These are phyloP conservation scores for Blastomyces parvus DNA, from an alignment of 2,329 filamentous ascomycete genomes.

Conservation along the genomic window DNA sequence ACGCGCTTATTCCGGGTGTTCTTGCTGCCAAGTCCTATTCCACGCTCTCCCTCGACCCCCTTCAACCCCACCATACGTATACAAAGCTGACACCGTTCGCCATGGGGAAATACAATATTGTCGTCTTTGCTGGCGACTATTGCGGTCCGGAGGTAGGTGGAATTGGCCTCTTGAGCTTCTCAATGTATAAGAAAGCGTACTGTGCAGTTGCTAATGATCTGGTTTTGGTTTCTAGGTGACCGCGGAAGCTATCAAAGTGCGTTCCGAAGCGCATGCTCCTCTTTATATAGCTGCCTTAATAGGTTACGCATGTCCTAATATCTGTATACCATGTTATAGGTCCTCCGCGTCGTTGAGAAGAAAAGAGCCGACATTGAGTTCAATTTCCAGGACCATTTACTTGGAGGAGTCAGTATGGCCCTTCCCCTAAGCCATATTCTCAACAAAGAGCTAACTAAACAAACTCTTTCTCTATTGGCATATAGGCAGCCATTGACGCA, in stretches of 20 bases:
- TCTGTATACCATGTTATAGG: conserved; percentile 37
- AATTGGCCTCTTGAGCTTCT: neutral
- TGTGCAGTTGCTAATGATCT: conserved; percentile 1
- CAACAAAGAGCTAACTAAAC: neutral
- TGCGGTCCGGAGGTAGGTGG: conserved; percentile 54
- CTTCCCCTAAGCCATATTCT: conserved; percentile 10
- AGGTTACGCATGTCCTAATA: neutral
- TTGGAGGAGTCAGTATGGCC: conserved; percentile 68
- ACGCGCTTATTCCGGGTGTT: neutral
- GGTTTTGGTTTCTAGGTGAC: conserved; percentile 52
- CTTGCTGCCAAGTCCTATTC: neutral
- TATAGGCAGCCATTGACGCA: conserved; percentile 76
- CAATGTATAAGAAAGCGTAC: neutral
- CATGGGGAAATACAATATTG: conserved; percentile 53
- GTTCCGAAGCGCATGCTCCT: conserved; percentile 25
- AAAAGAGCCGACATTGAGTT: conserved; percentile 64
- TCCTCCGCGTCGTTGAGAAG: conserved; percentile 70
- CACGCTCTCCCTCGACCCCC: neutral
- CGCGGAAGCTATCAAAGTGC: conserved; percentile 73
- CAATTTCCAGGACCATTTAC: conserved; percentile 79
- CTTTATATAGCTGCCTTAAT: neutral
- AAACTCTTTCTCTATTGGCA: neutral
- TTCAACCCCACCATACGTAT: too few species aligned
- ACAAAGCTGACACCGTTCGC: neutral
- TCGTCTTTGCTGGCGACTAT: conserved; percentile 75